These are phyloP conservation scores for Kurtzmaniella quercitrusa DNA, from an alignment of 1,139 yeast genomes.

Conservation along the genomic window DNA sequence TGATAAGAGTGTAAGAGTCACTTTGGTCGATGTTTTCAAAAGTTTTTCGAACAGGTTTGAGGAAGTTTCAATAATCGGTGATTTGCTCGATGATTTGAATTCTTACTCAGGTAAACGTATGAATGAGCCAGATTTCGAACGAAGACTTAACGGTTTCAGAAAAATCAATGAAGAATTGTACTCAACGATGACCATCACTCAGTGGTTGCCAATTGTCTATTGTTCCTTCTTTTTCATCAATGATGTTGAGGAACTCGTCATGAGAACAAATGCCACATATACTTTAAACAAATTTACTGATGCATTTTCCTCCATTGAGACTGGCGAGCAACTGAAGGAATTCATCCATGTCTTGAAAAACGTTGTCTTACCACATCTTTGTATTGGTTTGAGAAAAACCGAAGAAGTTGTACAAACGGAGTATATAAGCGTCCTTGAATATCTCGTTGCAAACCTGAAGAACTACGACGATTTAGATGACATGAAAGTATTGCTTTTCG, in stretches of 20 bases:
- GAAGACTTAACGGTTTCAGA: conserved; percentile 65
- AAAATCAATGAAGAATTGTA: conserved; percentile 56
- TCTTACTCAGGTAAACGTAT: conserved; percentile 60
- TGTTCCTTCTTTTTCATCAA: conserved; percentile 67
- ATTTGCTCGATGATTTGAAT: conserved; percentile 59
- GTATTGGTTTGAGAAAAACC: conserved; percentile 60
- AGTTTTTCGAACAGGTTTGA: conserved; percentile 54
- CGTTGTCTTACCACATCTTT: conserved; percentile 60
- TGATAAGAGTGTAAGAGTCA: conserved; percentile 58
- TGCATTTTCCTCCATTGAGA: conserved; percentile 33
- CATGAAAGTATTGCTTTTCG: conserved; percentile 59
- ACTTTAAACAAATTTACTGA: conserved; percentile 66
- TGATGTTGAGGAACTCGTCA: conserved; percentile 75
- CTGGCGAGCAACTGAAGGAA: conserved; percentile 29
- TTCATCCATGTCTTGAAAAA: conserved; percentile 47
- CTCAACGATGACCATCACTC: conserved; percentile 38
- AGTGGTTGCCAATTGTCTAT: conserved; percentile 80
- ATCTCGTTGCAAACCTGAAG: conserved; percentile 51
- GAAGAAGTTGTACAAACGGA: conserved; percentile 68
- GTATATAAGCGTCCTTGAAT: conserved; percentile 61
- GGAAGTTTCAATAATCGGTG: conserved; percentile 42
- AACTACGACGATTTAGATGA: conserved; percentile 56
- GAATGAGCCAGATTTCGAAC: conserved; percentile 76
- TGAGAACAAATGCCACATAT: conserved; percentile 75
- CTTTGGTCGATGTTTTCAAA: conserved; percentile 55